Evolutionary conservation across 2,329 filamentous ascomycete genomes (phyloP).

Genomic region (Phialemonium atrogriseum): DNA sequence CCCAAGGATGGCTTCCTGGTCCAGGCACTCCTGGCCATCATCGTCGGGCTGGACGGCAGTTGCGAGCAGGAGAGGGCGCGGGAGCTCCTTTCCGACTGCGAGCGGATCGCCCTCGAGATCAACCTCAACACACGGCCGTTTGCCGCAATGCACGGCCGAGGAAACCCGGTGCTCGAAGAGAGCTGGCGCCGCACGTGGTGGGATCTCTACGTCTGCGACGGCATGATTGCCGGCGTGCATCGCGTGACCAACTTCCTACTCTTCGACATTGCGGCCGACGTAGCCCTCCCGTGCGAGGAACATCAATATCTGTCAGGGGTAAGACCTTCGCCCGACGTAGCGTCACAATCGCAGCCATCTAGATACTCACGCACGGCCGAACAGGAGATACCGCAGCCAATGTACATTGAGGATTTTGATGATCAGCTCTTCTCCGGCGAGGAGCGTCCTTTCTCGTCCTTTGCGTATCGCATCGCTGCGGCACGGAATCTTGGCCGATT

Average conservation of each 20-base stretch:
- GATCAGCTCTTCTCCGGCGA: conserved; percentile 65
- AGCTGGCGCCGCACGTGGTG: conserved; percentile 88
- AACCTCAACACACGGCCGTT: conserved; percentile 66
- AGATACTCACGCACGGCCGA: not conserved
- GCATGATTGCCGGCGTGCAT: conserved; percentile 75
- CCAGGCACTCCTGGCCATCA: conserved; percentile 68
- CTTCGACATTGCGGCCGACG: conserved; percentile 58
- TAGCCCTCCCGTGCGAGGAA: conserved; percentile 76
- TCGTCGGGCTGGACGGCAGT: conserved; percentile 70
- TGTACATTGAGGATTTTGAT: conserved; percentile 67
- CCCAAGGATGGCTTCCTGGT: conserved; percentile 55
- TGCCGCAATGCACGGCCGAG: conserved; percentile 53
- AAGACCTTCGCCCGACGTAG: conserved; percentile 21
- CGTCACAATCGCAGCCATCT: no score
- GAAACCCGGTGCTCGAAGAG: conserved; percentile 65
- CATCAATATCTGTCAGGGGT: conserved; percentile 56
- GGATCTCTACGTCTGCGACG: conserved; percentile 74
- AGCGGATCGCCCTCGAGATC: conserved; percentile 65
- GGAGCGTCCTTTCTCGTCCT: conserved; percentile 69
- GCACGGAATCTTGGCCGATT: conserved; percentile 71
- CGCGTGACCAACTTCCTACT: conserved; percentile 62
- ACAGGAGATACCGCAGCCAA: conserved; percentile 49
- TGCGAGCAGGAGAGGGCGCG: conserved; percentile 63
- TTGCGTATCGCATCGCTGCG: conserved; percentile 75
- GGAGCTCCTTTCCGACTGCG: conserved; percentile 57